These are phyloP conservation scores for Grigorovia jiainica DNA, from an alignment of 805 yeast genomes.

Conservation along the genomic window DNA sequence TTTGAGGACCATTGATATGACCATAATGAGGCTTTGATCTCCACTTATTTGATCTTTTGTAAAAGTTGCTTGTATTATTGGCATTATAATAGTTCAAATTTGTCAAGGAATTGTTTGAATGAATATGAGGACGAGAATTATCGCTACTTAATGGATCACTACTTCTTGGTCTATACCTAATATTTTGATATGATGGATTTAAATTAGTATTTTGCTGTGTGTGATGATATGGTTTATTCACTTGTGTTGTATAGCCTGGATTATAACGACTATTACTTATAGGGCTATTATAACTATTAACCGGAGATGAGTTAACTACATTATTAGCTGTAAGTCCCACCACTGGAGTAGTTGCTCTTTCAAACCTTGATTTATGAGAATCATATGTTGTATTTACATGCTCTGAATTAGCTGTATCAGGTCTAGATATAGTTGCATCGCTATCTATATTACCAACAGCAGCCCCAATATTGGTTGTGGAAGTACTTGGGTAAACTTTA, in stretches of 20 bases:
- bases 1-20: neutral
- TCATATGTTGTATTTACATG: neutral
- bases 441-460: neutral
- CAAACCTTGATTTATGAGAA: neutral
- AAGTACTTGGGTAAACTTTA: too few species aligned
- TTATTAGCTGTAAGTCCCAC: neutral
- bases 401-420: neutral
- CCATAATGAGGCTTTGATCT: constrained; percentile 6
- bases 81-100: constrained; percentile 1
- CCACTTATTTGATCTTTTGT: constrained; percentile 19
- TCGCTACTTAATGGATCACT: constrained; percentile 1
- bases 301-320: neutral
- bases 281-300: constrained; percentile 1
- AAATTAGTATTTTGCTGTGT: neutral
- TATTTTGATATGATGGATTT: constrained; percentile 1
- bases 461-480: too few species aligned
- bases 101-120: neutral
- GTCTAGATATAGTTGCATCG: neutral
- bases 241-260: neutral
- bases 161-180: constrained; percentile 23
- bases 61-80: constrained; percentile 10
- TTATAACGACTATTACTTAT: neutral
- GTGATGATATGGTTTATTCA: neutral
- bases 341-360: neutral
- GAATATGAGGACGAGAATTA: neutral